Percentiles rank a stretch among this genome's conserved stretches.
Evolutionary conservation across 2,329 filamentous ascomycete species (phyloP).

Genomic region (Aspergillus intermedius): DNA sequence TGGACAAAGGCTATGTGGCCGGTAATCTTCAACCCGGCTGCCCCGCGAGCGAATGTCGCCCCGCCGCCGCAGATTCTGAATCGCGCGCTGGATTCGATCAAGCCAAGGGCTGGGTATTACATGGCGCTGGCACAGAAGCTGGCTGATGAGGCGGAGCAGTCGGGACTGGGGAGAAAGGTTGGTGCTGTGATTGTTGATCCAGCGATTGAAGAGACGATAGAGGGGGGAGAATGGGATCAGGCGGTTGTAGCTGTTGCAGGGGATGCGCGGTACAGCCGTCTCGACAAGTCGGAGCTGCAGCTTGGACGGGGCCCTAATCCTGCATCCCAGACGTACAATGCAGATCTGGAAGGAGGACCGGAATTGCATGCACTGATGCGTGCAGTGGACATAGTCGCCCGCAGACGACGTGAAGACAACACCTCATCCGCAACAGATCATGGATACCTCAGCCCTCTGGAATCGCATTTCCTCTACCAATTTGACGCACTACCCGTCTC

Average conservation of each 20-base stretch:
- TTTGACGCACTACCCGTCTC: conserved; percentile 39
- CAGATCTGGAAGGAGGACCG: conserved; percentile 36
- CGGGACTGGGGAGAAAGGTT: conserved; percentile 32
- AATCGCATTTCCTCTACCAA: conserved; percentile 41
- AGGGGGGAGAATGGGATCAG: conserved; percentile 23
- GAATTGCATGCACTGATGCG: conserved; percentile 44
- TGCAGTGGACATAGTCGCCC: conserved; percentile 36
- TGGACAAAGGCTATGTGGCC: conserved; percentile 41
- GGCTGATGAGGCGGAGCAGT: conserved; percentile 31
- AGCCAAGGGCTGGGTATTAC: conserved; percentile 32
- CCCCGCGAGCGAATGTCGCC: conserved; percentile 36
- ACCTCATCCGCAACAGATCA: conserved; percentile 9
- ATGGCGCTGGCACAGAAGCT: conserved; percentile 34
- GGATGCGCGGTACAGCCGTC: conserved; percentile 35
- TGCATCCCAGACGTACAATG: conserved; percentile 17
- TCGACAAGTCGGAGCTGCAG: conserved; percentile 18
- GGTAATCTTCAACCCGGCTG: conserved; percentile 39
- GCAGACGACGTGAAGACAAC: conserved; percentile 30
- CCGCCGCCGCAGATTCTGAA: conserved; percentile 35
- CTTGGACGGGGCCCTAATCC: conserved; percentile 18
- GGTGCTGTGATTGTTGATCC: conserved; percentile 43
- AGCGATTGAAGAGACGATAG: conserved; percentile 22
- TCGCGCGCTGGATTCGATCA: conserved; percentile 28
- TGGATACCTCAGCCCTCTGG: conserved; percentile 19
- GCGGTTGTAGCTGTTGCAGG: conserved; percentile 40